Evolutionary conservation across 2,329 filamentous ascomycete species (phyloP).

Genomic region (Beauveria pseudobassiana): DNA sequence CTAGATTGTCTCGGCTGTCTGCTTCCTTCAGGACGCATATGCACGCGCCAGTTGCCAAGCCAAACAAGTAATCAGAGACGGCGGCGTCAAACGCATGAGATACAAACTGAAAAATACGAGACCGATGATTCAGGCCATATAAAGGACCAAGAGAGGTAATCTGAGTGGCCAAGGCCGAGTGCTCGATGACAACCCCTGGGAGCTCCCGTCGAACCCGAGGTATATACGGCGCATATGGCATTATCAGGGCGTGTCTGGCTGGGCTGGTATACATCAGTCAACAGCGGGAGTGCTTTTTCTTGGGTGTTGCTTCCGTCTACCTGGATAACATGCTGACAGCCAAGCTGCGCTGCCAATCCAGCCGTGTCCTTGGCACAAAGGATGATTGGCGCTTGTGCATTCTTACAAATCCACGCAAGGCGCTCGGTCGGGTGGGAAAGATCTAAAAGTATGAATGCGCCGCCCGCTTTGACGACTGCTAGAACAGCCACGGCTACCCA

Average conservation of each 20-base stretch:
- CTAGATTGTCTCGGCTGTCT: background rate
- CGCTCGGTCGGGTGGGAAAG: conserved; percentile 6
- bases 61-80: background rate
- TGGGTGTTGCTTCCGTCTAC: background rate
- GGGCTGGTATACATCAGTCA: background rate
- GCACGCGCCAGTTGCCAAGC: background rate
- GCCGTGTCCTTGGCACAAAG: background rate
- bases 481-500: conserved; percentile 23
- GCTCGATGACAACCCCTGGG: background rate
- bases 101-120: conserved; percentile 1
- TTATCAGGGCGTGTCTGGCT: background rate
- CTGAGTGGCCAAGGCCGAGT: background rate
- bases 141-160: background rate
- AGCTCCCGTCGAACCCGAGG: background rate
- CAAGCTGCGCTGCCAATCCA: background rate
- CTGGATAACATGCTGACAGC: background rate
- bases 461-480: conserved; percentile 36
- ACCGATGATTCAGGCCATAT: background rate
- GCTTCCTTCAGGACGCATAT: background rate
- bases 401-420: background rate
- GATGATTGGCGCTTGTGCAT: background rate
- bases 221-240: background rate
- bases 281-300: background rate
- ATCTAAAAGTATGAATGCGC: conserved; percentile 38
- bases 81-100: background rate